Conservation (phyloP, 2,329 filamentous ascomycete genomes). For the Clonostachys sp. region DNA sequence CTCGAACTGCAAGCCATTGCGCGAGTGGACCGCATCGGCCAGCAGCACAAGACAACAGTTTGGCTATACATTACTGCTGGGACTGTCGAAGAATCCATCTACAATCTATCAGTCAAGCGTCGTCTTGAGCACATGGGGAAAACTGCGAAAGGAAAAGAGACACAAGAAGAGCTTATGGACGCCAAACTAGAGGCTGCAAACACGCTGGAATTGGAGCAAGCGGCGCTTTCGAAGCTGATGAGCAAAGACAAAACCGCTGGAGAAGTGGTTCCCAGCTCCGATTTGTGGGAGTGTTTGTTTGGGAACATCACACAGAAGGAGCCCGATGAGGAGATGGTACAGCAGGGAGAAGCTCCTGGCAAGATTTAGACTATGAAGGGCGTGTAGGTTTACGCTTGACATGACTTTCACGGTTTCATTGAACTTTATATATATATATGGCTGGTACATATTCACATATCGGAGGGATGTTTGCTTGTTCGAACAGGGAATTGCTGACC, state of each 20-base stretch:
- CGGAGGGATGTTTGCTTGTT: too few species aligned
- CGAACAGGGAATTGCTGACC: too few species aligned
- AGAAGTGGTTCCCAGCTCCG: slow-evolving; percentile 72
- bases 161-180: slow-evolving; percentile 47
- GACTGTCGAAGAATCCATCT: slow-evolving; percentile 89
- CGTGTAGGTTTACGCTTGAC: too few species aligned
- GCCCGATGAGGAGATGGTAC: slow-evolving; percentile 2
- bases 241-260: slow-evolving; percentile 66
- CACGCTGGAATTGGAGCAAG: slow-evolving; percentile 74
- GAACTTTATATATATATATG: too few species aligned
- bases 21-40: slow-evolving; percentile 90
- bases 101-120: slow-evolving; percentile 76
- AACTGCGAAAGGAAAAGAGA: slow-evolving; percentile 16
- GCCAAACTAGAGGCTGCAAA: slow-evolving; percentile 75
- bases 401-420: too few species aligned
- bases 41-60: slow-evolving; percentile 81
- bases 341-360: too few species aligned
- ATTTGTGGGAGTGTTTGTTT: slow-evolving; percentile 89
- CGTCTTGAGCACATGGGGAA: slow-evolving; percentile 72
- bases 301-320: slow-evolving; percentile 38
- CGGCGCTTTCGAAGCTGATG: slow-evolving; percentile 65
- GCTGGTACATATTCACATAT: not conserved
- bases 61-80: slow-evolving; percentile 93
- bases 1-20: slow-evolving; percentile 94
- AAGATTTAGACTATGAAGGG: too few species aligned